Conservation (phyloP, 139 green algal genomes). For the Chlamydomonas schloesseri region DNA sequence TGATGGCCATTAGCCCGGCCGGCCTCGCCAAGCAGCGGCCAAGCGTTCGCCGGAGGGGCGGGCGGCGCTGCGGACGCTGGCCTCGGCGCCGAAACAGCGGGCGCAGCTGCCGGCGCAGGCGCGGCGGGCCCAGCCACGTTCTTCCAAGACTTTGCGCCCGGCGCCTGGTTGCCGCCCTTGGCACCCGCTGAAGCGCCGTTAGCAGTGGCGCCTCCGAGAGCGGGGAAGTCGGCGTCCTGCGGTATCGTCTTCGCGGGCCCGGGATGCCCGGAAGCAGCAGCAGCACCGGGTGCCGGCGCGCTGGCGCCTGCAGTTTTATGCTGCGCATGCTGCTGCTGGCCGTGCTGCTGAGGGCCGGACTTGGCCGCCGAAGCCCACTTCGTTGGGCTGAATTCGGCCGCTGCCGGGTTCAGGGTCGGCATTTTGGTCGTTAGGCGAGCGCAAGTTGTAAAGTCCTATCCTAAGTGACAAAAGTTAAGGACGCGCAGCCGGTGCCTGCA, state of each 20-base stretch:
- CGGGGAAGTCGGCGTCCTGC: background rate
- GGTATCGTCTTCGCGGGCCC: background rate
- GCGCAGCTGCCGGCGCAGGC: background rate
- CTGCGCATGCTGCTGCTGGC: too few relatives aligned
- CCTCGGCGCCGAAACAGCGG: background rate
- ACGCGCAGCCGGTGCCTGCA: too few relatives aligned
- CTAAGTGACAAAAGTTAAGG: too few relatives aligned
- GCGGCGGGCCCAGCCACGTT: background rate
- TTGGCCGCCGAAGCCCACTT: background rate
- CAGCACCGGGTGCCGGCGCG: too few relatives aligned
- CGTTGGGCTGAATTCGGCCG: background rate
- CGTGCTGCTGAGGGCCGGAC: too few relatives aligned
- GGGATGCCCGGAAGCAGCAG: too few relatives aligned
- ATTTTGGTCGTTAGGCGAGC: background rate
- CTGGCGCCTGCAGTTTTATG: too few relatives aligned
- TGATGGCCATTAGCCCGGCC: too few relatives aligned
- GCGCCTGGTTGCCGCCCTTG: background rate
- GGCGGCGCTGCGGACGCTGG: background rate
- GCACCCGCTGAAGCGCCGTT: too few relatives aligned
- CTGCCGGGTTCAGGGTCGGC: conserved; percentile 16
- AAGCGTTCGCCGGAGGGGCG: background rate
- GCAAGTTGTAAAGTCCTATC: too few relatives aligned
- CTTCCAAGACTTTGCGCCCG: background rate
- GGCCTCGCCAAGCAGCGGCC: conserved; percentile 1
- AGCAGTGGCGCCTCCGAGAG: background rate